These are phyloP conservation scores for Ehretia macrophylla DNA, from an alignment of 257 asterid species.

Conservation along the genomic window DNA sequence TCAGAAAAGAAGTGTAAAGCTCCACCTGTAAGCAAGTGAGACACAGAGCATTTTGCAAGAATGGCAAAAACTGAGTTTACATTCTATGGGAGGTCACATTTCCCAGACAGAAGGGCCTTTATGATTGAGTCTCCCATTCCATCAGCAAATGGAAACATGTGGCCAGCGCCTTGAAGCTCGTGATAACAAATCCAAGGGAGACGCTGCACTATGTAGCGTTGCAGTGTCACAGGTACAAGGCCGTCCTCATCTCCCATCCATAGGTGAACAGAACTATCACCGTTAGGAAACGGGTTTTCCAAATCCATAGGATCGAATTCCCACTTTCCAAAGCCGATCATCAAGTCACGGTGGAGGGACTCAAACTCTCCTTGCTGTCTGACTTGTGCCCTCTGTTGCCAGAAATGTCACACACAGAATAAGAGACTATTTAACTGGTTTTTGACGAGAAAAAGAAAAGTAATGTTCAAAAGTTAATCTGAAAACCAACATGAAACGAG, in stretches of 20 bases:
- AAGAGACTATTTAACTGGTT: background rate
- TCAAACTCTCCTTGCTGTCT: conserved; percentile 81
- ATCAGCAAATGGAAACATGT: conserved; percentile 53
- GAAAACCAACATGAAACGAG: background rate
- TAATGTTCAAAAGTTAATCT: background rate
- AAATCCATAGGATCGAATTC: conserved; percentile 75
- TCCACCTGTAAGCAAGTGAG: background rate
- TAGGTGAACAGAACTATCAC: conserved; percentile 64
- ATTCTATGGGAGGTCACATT: conserved; percentile 5
- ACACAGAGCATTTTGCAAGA: background rate
- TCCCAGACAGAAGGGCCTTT: conserved; percentile 42
- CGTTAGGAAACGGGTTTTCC: conserved; percentile 50
- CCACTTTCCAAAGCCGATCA: conserved; percentile 70
- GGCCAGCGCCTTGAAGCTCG: conserved; percentile 73
- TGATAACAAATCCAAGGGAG: conserved; percentile 85
- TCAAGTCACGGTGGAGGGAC: conserved; percentile 66
- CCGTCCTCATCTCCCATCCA: conserved; percentile 88
- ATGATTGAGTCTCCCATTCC: conserved; percentile 51
- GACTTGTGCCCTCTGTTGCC: conserved; percentile 31
- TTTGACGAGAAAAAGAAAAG: background rate
- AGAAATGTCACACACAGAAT: background rate
- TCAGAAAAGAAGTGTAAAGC: too few species aligned
- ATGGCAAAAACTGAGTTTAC: too few species aligned
- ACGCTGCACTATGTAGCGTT: conserved; percentile 51
- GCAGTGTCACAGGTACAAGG: conserved; percentile 57